phyloP scores from a whole-genome alignment of 129 eudicot species.

The Saussurea involucrata region DNA sequence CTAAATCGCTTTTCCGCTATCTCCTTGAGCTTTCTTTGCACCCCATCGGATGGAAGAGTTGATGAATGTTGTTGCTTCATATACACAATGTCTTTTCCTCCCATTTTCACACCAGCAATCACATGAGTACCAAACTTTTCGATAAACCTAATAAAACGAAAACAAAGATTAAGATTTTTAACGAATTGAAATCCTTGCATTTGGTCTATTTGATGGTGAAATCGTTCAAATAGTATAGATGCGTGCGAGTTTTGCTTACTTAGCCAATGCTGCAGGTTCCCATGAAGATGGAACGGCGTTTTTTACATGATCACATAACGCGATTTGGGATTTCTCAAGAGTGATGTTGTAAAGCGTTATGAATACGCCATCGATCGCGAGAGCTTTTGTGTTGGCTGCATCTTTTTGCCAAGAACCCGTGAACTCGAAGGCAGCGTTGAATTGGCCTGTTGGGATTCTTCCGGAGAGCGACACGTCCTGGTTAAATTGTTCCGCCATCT shows the following conservation, averaged over 20 bases:
- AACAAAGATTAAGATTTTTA: not conserved
- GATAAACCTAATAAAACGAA: conserved; percentile 48
- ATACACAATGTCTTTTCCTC: conserved; percentile 72
- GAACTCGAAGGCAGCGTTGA: conserved; percentile 72
- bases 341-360: conserved; percentile 62
- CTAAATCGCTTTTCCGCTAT: conserved; percentile 61
- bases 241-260: conserved; percentile 32
- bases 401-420: conserved; percentile 71
- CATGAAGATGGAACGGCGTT: conserved; percentile 69
- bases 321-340: conserved; percentile 58
- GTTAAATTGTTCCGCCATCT: conserved; percentile 80
- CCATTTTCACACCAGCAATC: conserved; percentile 74
- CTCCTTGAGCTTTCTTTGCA: conserved; percentile 52
- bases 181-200: not conserved
- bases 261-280: conserved; percentile 77
- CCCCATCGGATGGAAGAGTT: conserved; percentile 46
- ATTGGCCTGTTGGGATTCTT: conserved; percentile 72
- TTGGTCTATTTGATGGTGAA: not conserved
- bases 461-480: conserved; percentile 62
- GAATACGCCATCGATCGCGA: conserved; percentile 62
- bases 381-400: conserved; percentile 64
- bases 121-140: conserved; percentile 77
- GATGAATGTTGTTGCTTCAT: conserved; percentile 72
- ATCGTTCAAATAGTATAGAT: not conserved
- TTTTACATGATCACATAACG: conserved; percentile 53